Base-by-base conservation (phyloP, 1,284 basidiomycete genomes). In the Cutaneotrichosporon daszewskae region DNA sequence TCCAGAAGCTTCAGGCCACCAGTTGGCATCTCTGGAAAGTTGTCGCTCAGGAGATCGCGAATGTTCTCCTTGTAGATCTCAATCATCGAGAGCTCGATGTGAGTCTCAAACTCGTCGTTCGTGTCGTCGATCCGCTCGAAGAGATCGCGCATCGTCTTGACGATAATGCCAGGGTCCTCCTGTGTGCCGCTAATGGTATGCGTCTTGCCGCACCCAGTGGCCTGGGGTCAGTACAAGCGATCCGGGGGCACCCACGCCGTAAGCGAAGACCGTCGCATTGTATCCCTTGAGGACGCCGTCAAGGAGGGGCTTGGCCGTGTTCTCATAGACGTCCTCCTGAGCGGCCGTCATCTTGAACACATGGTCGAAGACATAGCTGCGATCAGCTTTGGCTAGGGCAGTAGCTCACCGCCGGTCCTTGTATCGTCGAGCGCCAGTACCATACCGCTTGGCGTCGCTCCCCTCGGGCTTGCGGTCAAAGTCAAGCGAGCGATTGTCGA, bases 51-150 rank as follows among this genome's bases (percentile, higher is more conserved):
- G 16, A 97, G 81, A 69, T 97, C 92, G n/a, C 88, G 85, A 55
- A 96, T 96, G 63, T 89, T 87, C 70, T 97, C 92, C 66, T 96
- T 96, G 76, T 96, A 96, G 41, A 97, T 94, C 69, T 97, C 92
- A 46, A 96, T 81, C 72, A 95, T 95, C 3, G 89, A 91, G 44
- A 96, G 85, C 58, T 82, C 77, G 37, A 97, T 85, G 57, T 90
- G 84, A 29, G 84, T 82, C 42, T 82, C 82, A 76, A 82, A 82
- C 26, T 92, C 84, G 42, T 85, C 85, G 59, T 76, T 79, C 46
- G 83, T 78, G 58, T 91, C 87, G 42, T 87, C 82, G 53, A 96
- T 92, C 36, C 83, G 79, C 55, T 84, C 82, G 66, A 95, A 97
- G 46, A 97, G 80, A 68, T 95, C 89, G 32, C 87, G 81, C 91